Evolutionary conservation across 2,329 filamentous ascomycete genomes (phyloP).

Genomic region (Pseudomassariella vexata): DNA sequence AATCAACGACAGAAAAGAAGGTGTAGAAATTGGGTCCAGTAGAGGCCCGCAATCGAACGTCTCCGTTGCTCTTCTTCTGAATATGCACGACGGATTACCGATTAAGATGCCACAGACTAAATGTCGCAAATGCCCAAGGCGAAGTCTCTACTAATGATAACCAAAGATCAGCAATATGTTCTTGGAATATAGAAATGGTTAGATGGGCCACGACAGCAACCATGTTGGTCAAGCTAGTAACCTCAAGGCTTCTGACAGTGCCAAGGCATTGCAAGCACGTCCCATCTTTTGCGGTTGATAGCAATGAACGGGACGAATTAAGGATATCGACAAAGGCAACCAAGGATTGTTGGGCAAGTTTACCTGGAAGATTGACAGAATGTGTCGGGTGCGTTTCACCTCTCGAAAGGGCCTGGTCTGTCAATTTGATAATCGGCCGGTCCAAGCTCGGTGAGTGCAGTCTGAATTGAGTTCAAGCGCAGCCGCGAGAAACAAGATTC

Average conservation of each 20-base stretch:
- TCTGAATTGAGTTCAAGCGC: background rate
- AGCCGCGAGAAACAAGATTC: background rate
- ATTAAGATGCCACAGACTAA: too few species aligned
- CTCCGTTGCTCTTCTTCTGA: too few species aligned
- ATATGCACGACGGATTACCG: too few species aligned
- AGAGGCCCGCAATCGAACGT: too few species aligned
- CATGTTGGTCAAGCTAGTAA: background rate
- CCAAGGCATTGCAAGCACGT: background rate
- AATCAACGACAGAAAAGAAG: too few species aligned
- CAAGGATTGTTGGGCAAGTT: constrained; percentile 10
- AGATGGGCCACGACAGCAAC: background rate
- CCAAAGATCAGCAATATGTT: too few species aligned
- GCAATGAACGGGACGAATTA: background rate
- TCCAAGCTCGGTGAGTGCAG: background rate
- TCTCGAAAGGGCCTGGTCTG: constrained; percentile 12
- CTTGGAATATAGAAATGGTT: too few species aligned
- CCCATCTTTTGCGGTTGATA: background rate
- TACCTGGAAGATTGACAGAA: constrained; percentile 15
- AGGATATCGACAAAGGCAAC: constrained; percentile 3
- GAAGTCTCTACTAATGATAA: too few species aligned
- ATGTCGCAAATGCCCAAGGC: too few species aligned
- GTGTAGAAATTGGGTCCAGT: background rate
- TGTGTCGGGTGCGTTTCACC: constrained; percentile 24
- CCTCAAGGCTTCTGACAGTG: background rate
- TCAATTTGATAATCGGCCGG: constrained; percentile 3